These are phyloP conservation scores for Ceriops decandra DNA, from an alignment of 345 rosid genomes.

Conservation along the genomic window DNA sequence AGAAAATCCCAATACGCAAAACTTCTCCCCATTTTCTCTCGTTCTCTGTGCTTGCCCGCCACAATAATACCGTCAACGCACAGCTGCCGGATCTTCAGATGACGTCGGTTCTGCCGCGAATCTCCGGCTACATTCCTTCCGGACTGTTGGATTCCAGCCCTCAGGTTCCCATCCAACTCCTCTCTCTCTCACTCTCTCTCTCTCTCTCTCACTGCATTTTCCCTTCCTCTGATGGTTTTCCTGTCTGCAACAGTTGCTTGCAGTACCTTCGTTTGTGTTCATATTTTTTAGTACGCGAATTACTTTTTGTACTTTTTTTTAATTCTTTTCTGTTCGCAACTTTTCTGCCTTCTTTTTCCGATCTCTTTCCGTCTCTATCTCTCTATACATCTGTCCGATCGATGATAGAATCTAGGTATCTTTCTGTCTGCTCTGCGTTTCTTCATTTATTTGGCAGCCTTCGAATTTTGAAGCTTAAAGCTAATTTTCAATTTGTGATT, in stretches of 20 bases:
- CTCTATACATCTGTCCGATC: background rate
- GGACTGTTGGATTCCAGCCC: constrained; percentile 25
- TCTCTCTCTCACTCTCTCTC: background rate
- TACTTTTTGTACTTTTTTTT: no score
- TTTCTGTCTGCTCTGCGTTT: background rate
- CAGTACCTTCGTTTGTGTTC: no score
- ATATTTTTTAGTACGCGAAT: no score
- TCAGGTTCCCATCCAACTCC: constrained; percentile 10
- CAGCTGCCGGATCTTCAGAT: background rate
- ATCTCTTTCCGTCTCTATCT: background rate
- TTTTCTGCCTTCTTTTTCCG: background rate
- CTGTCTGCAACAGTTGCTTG: background rate
- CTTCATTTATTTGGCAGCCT: background rate
- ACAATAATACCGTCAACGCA: background rate
- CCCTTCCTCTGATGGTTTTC: background rate
- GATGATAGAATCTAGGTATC: constrained; percentile 2
- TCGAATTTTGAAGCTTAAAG: no score
- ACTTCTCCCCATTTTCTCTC: constrained; percentile 16
- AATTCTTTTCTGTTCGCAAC: background rate
- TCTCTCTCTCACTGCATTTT: background rate
- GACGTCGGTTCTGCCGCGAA: background rate
- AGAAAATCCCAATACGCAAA: background rate
- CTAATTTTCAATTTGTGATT: no score
- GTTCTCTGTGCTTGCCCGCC: background rate
- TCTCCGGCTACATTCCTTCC: constrained; percentile 19